Evolutionary conservation across 805 yeast species (phyloP).

Genomic region (Candida arabinofermentans): DNA sequence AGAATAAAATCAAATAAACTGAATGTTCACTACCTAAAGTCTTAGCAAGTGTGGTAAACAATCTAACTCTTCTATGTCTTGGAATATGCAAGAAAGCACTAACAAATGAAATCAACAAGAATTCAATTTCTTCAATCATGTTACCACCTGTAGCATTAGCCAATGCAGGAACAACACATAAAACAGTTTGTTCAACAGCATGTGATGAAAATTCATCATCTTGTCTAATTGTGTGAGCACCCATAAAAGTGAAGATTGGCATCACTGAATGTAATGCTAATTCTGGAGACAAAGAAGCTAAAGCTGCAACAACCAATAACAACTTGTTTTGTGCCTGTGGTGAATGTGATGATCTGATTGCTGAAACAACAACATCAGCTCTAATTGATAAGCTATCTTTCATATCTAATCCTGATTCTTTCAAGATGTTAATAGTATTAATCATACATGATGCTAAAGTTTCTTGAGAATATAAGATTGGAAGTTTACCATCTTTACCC

Average conservation of each 20-base stretch:
- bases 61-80: conserved; percentile 86
- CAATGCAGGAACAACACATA: conserved; percentile 88
- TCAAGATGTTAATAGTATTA: conserved; percentile 56
- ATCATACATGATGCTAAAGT: conserved; percentile 83
- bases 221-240: conserved; percentile 93
- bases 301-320: conserved; percentile 76
- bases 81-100: conserved; percentile 95
- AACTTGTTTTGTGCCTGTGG: conserved; percentile 94
- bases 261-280: conserved; percentile 90
- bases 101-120: conserved; percentile 82
- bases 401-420: conserved; percentile 32
- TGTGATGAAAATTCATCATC: conserved; percentile 94
- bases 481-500: conserved; percentile 87
- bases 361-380: conserved; percentile 86
- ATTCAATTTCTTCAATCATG: conserved; percentile 66
- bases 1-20: conserved; percentile 66
- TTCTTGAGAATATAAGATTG: conserved; percentile 89
- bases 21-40: conserved; percentile 69
- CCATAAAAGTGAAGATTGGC: conserved; percentile 99
- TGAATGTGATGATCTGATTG: conserved; percentile 82
- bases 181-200: conserved; percentile 87
- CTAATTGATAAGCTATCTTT: conserved; percentile 64
- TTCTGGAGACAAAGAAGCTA: conserved; percentile 88
- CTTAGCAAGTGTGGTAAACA: conserved; percentile 72
- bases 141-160: conserved; percentile 44